Base-by-base conservation (phyloP, 257 asterid genomes). In the Solanum tacnaense region DNA sequence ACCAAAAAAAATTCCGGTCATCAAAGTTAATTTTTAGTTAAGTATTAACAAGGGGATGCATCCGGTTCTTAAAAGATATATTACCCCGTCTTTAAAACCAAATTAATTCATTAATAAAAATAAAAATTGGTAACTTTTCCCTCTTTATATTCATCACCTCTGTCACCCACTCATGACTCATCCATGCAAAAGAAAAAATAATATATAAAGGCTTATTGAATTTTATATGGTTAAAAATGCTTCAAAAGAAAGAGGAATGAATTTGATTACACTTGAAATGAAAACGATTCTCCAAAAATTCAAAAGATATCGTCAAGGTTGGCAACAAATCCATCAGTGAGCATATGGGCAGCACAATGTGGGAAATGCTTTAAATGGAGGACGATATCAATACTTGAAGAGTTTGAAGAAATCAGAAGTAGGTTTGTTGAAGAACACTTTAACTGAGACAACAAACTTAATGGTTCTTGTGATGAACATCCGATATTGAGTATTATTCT, bases 331-430 rank as follows among this genome's bases (percentile, higher is more conserved):
- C 56, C 83, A 75, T 49, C 86, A 21, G 46, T 79, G 35, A 73
- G 49, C 71, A 31, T 76, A 21, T 78, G 70, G 70, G 86, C 27
- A 21, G 70, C 31, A 67, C 86, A 87, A 39, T 87, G 86, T 46
- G 89, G 21, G 11, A 44, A n/a, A 29, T 87, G 72, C 70, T 78
- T 32, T 49, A 87, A 87, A 76, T 87, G 89, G 87, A 83, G 87
- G 60, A 71, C 1, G 27, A 18, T 83, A 10, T 44, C 29, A 18
- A 39, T 74, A 49, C 44, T 16, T 31, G 89, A 87, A 21, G 87
- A 87, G 73, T 87, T 62, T 71, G 89, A 87, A 56, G 89, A 87
- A n/a, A 81, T 87, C 29, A 83, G 83, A 34, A 83, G 74, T 39
- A 87, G 27, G n/a, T 81, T 87, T 36, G 31, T 70, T 25, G 72